Evolutionary conservation across 108 stramenopile genomes (phyloP), one percentile per base, ranked within the genome.

Genomic region (Cyclostephanos tholiformis): DNA sequence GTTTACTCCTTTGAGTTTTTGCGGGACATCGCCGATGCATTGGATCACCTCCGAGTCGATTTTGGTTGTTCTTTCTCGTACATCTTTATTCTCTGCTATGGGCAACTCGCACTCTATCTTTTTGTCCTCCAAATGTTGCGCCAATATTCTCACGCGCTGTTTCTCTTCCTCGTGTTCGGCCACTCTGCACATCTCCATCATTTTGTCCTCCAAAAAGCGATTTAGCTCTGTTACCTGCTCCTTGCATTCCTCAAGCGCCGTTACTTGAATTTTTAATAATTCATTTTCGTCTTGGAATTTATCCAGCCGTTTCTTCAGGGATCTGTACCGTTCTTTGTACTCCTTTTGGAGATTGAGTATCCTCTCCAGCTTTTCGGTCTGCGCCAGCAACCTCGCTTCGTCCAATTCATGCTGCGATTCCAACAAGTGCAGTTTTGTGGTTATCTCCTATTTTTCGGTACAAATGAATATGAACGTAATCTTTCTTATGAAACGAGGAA

Each of bases 201-300:
- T 62, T 27, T 81, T 64, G 14, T n/a, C 0, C 46, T 81, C 73
- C 69, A 74, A 75, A 60, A 81, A 74, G 6, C 32, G 19, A 35
- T 81, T 41, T 9, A 75, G 38, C 41, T 79, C 77, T 23, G 30
- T 13, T 25, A 74, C 36, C 13, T 64, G 69, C 25, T 66, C 66
- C 25, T 61, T 62, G 6, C 43, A 44, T 32, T 79, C 82, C 14
- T 82, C 77, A 29, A 76, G 1, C 39, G 63, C 30, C 9, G 53
- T 52, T 14, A 39, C 36, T 53, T 52, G 49, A 16, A 36, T 17
- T 51, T 55, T 39, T 22, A 72, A 50, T 60, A 6, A 14, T 38
- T 60, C 30, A 38, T 64, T 69, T 64, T 76, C 67, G 23, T 76
- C 67, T 14, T 51, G 43, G 38, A 29, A 56, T 19, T 41, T 17